Evolutionary conservation across 2,329 filamentous ascomycete species (phyloP).

Genomic region (Trichoderma semiorbis): DNA sequence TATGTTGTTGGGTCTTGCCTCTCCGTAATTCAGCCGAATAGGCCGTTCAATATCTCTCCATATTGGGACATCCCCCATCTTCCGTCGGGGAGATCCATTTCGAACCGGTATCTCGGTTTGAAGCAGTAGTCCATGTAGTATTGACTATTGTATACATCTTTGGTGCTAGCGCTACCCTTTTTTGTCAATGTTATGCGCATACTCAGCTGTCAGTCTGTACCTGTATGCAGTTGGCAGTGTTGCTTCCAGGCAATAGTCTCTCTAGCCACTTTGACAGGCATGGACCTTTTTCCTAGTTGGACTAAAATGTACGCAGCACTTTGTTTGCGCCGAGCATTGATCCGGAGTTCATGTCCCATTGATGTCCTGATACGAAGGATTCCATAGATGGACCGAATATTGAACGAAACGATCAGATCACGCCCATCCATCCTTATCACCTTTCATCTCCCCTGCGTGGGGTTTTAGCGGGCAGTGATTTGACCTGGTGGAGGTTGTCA

Average conservation of each 20-base stretch:
- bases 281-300: neutral
- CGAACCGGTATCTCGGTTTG: conserved; percentile 11
- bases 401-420: neutral
- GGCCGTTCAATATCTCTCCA: neutral
- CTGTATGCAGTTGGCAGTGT: neutral
- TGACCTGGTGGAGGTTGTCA: conserved; percentile 3
- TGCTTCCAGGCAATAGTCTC: neutral
- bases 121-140: neutral
- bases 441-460: neutral
- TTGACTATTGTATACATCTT: neutral
- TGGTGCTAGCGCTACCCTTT: neutral
- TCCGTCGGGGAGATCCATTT: neutral
- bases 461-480: conserved; percentile 1
- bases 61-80: neutral
- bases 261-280: neutral
- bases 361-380: neutral
- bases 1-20: neutral
- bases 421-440: neutral
- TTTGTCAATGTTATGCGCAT: neutral
- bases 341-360: neutral
- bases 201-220: neutral
- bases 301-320: neutral
- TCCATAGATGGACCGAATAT: conserved; percentile 3
- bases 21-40: conserved; percentile 19
- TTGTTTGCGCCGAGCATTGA: conserved; percentile 6